Conservation (phyloP, 306 rosid genomes). For the Dryas octopetala region DNA sequence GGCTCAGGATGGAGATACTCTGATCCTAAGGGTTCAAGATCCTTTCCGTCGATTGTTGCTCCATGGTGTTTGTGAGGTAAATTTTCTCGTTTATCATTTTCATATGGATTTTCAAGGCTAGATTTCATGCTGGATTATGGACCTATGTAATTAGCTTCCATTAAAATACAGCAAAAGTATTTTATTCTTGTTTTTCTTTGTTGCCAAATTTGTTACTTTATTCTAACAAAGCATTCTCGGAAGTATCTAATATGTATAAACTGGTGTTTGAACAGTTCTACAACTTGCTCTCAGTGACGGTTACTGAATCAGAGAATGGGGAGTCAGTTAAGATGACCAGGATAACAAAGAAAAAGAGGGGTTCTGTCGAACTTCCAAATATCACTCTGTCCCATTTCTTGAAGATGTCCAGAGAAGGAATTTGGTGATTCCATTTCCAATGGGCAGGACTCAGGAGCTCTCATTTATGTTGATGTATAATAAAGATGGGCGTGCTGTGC, state of each 20-base stretch:
- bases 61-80: constrained; percentile 97
- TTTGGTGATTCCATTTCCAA: constrained; percentile 51
- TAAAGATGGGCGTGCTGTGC: constrained; percentile 23
- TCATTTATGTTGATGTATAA: constrained; percentile 20
- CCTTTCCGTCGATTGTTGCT: constrained; percentile 83
- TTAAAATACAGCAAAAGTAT: background rate
- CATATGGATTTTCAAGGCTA: background rate
- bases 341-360: constrained; percentile 62
- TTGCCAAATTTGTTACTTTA: background rate
- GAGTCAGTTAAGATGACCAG: constrained; percentile 55
- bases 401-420: constrained; percentile 85
- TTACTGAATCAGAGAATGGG: constrained; percentile 24
- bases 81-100: background rate
- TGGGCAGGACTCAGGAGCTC: constrained; percentile 10
- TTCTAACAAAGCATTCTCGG: background rate
- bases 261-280: constrained; percentile 60
- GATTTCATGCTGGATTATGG: background rate
- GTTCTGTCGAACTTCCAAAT: constrained; percentile 50
- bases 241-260: background rate
- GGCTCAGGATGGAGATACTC: constrained; percentile 45
- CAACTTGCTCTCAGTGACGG: constrained; percentile 69
- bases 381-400: constrained; percentile 69
- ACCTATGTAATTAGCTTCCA: background rate
- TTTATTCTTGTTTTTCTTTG: too few relatives aligned
- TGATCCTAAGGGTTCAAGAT: constrained; percentile 60